A percentile compares a stretch with the other conserved stretches of the same genome.
These are phyloP conservation scores for Kazachstania sp. DNA, from an alignment of 1,139 yeast species.

Conservation along the genomic window DNA sequence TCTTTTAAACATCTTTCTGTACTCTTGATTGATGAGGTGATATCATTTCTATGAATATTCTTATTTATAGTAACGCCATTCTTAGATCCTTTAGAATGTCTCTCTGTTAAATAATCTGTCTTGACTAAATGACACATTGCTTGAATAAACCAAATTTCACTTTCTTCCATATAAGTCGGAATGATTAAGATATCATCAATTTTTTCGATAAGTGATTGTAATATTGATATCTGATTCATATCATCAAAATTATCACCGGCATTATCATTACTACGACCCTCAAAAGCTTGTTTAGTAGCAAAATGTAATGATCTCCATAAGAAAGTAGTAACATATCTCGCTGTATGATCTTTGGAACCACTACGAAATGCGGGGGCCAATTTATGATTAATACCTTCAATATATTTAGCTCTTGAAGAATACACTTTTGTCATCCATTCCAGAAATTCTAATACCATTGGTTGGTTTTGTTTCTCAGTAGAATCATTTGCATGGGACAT, in stretches of 20 bases:
- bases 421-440: conserved; percentile 28
- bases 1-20: not conserved
- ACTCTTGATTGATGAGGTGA: conserved; percentile 1
- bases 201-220: conserved; percentile 20
- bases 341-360: conserved; percentile 33
- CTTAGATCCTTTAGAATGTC: not conserved
- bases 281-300: conserved; percentile 6
- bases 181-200: conserved; percentile 23
- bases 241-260: conserved; percentile 1
- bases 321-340: conserved; percentile 32
- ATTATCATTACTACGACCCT: conserved; percentile 2
- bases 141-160: conserved; percentile 28
- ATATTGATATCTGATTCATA: not conserved
- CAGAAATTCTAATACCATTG: conserved; percentile 19
- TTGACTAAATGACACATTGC: conserved; percentile 24
- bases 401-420: conserved; percentile 18
- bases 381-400: conserved; percentile 19
- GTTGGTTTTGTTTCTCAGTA: conserved; percentile 1
- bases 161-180: conserved; percentile 30
- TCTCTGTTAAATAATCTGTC: conserved; percentile 21
- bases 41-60: not conserved
- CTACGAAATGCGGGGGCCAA: conserved; percentile 32
- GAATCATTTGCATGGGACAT: conserved; percentile 13
- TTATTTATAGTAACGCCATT: not conserved
- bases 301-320: conserved; percentile 30